Evolutionary conservation across 345 rosid genomes (phyloP).

Genomic region (Cardamine chenopodiifolia): DNA sequence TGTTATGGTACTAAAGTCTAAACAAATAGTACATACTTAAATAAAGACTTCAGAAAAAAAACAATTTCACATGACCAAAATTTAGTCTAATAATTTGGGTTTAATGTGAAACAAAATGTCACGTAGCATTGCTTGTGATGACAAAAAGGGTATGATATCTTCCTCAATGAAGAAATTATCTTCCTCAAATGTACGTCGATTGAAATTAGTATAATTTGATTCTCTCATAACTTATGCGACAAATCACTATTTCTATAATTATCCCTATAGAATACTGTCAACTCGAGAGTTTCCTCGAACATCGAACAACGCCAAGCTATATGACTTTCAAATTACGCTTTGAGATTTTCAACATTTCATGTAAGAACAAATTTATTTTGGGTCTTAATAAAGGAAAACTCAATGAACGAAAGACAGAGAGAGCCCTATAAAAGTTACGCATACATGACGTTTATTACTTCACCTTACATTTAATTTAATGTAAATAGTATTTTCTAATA

Average conservation of each 20-base stretch:
- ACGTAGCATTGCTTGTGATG: too few species aligned
- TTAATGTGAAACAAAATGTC: neutral
- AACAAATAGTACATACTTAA: neutral
- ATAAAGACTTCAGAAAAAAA: neutral
- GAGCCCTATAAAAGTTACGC: slow-evolving; percentile 1
- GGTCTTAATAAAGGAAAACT: neutral
- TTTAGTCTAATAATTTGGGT: too few species aligned
- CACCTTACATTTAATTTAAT: neutral
- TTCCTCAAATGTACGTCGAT: neutral
- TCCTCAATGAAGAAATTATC: neutral
- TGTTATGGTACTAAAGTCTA: neutral
- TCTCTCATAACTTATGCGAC: neutral
- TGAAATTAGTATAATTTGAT: neutral
- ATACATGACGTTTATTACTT: neutral
- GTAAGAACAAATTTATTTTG: neutral
- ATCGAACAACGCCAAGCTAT: neutral
- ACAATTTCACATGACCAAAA: neutral
- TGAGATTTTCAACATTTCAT: slow-evolving; percentile 6
- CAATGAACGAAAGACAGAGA: slow-evolving; percentile 21
- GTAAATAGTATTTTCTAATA: neutral
- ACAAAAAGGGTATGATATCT: too few species aligned
- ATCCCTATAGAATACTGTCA: neutral
- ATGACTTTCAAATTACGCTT: slow-evolving; percentile 23
- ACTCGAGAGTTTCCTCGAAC: slow-evolving; percentile 14
- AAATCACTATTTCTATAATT: neutral